phyloP scores from a whole-genome alignment of 345 rosid species.

The Durio zibethinus region DNA sequence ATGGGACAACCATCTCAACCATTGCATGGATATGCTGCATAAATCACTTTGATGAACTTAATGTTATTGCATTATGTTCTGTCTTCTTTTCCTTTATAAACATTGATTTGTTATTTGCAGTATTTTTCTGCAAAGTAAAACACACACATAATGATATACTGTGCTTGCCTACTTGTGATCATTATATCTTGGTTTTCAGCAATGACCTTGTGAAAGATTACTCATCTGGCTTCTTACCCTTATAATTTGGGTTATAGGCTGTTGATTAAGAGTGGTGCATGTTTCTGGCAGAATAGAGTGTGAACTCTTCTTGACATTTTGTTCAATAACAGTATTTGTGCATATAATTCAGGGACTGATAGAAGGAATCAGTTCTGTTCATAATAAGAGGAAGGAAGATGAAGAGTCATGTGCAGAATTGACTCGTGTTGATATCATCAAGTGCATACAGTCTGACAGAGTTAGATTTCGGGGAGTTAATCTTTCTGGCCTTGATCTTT shows the following conservation, averaged over 20 bases:
- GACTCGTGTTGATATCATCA: constrained; percentile 78
- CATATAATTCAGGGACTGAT: constrained; percentile 56
- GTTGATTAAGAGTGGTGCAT: neutral
- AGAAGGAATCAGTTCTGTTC: constrained; percentile 44
- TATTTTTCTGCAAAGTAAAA: neutral
- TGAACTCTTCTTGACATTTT: neutral
- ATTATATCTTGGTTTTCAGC: neutral
- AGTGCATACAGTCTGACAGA: constrained; percentile 76
- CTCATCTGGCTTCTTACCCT: neutral
- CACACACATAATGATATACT: neutral
- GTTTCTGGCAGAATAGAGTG: neutral
- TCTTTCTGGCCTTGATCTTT: constrained; percentile 88
- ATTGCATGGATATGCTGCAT: neutral
- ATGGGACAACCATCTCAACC: neutral
- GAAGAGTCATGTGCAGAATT: constrained; percentile 63
- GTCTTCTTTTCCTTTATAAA: neutral
- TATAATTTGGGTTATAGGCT: neutral
- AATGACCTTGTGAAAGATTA: neutral
- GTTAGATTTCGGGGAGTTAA: constrained; percentile 81
- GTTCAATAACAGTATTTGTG: neutral
- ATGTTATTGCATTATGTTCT: neutral
- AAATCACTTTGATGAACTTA: neutral
- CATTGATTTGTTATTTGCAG: too few species aligned
- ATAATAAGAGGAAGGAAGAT: constrained; percentile 49
- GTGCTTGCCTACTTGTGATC: neutral